phyloP scores from a whole-genome alignment of 2,329 filamentous ascomycete genomes.

The Aspergillus texensis region DNA sequence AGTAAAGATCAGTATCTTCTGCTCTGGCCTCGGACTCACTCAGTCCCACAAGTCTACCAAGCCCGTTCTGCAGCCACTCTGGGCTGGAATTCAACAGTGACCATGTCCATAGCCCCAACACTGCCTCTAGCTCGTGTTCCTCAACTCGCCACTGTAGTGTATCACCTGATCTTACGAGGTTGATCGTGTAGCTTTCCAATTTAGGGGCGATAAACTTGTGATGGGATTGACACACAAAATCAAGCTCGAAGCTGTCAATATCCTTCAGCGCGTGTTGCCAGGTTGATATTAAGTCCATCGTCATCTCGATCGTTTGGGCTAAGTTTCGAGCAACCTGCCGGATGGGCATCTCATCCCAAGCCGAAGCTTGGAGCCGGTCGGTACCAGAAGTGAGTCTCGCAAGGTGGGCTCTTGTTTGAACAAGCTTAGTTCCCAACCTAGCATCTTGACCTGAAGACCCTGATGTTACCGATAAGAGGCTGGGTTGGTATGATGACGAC shows the following conservation, averaged over 20 bases:
- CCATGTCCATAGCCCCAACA: conserved; percentile 37
- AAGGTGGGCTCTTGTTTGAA: conserved; percentile 27
- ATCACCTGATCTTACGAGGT: conserved; percentile 23
- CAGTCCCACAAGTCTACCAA: conserved; percentile 28
- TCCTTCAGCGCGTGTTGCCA: conserved; percentile 21
- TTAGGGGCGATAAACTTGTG: conserved; percentile 1
- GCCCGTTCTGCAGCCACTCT: conserved; percentile 16
- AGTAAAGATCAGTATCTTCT: conserved; percentile 29
- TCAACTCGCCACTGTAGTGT: conserved; percentile 30
- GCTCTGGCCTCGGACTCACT: conserved; percentile 20
- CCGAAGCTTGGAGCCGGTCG: conserved; percentile 9
- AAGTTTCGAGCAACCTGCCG: conserved; percentile 26
- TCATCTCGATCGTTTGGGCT: conserved; percentile 27
- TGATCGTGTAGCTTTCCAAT: conserved; percentile 19
- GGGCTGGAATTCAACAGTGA: conserved; percentile 28
- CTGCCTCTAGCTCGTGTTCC: conserved; percentile 31
- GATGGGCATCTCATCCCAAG: conserved; percentile 34
- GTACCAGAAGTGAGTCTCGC: conserved; percentile 25
- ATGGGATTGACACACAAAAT: conserved; percentile 19
- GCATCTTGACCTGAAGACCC: neutral
- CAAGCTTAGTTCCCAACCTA: conserved; percentile 12
- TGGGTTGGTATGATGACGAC: conserved; percentile 10
- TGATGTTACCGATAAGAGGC: conserved; percentile 12
- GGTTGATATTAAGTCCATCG: conserved; percentile 31
- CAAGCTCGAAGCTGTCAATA: conserved; percentile 22